phyloP scores from a whole-genome alignment of 2,329 filamentous ascomycete genomes.

The Calonectria ilicicola region DNA sequence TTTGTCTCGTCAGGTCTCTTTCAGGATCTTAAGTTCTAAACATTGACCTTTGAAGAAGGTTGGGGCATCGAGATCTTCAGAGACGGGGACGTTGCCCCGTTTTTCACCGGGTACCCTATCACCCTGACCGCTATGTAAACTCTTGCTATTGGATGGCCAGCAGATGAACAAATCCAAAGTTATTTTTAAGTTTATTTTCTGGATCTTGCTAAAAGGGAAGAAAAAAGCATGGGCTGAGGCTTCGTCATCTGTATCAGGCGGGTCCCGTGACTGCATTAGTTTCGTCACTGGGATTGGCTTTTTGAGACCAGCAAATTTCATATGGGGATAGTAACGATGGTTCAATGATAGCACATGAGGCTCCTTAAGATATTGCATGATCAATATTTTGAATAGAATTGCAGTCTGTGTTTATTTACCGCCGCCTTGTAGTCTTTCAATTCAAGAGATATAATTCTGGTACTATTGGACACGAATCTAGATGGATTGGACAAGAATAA shows the following conservation, averaged over 20 bases:
- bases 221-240: slow-evolving; percentile 24
- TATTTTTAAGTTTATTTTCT: neutral
- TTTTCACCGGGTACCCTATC: slow-evolving; percentile 27
- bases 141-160: slow-evolving; percentile 42
- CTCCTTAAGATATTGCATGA: too few species aligned
- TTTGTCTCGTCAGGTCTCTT: slow-evolving; percentile 18
- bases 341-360: slow-evolving; percentile 31
- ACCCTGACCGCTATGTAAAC: slow-evolving; percentile 34
- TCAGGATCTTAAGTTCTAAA: slow-evolving; percentile 36
- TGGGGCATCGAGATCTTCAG: too few species aligned
- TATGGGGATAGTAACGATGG: slow-evolving; percentile 35
- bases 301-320: slow-evolving; percentile 31
- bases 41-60: slow-evolving; percentile 32
- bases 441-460: too few species aligned
- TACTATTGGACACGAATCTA: too few species aligned
- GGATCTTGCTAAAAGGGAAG: slow-evolving; percentile 12
- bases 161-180: neutral
- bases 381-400: too few species aligned
- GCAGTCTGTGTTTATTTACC: too few species aligned
- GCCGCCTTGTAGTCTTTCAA: too few species aligned
- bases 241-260: slow-evolving; percentile 40
- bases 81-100: too few species aligned
- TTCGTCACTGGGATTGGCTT: slow-evolving; percentile 32
- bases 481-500: too few species aligned
- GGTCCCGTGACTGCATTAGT: slow-evolving; percentile 33